phyloP scores from a whole-genome alignment of 148 eudicot genomes.

The Hydrangea macrophylla region DNA sequence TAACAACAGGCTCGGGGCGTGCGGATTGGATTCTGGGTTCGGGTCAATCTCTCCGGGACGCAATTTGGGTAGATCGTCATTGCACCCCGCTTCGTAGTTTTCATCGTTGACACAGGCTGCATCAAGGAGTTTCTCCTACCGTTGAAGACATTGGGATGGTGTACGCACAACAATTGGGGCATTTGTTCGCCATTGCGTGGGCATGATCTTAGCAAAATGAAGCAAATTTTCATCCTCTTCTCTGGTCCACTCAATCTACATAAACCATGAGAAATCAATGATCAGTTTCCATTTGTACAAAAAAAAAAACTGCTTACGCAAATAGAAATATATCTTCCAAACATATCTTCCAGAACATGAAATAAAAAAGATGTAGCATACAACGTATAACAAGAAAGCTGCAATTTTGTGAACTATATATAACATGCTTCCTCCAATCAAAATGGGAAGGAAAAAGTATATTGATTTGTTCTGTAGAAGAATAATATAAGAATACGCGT shows the following conservation, averaged over 20 bases:
- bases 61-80: conserved; percentile 92
- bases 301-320: too few relatives aligned
- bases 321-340: too few relatives aligned
- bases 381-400: too few relatives aligned
- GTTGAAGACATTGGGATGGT: conserved; percentile 97
- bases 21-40: conserved; percentile 99
- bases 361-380: too few relatives aligned
- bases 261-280: too few relatives aligned
- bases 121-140: conserved; percentile 95
- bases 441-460: too few relatives aligned
- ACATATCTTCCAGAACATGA: too few relatives aligned
- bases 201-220: conserved; percentile 98
- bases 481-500: too few relatives aligned
- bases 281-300: too few relatives aligned
- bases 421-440: too few relatives aligned
- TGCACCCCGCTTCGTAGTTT: conserved; percentile 82
- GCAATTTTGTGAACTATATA: too few relatives aligned
- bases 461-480: too few relatives aligned
- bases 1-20: conserved; percentile 98
- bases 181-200: conserved; percentile 97
- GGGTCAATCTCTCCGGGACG: conserved; percentile 99
- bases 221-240: conserved; percentile 97
- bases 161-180: conserved; percentile 99
- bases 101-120: conserved; percentile 96
- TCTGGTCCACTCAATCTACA: conserved; percentile 99